Evolutionary conservation across 2,329 filamentous ascomycete genomes (phyloP), one percentile per base, ranked within the genome.

Genomic region (Claviceps quebecensis): DNA sequence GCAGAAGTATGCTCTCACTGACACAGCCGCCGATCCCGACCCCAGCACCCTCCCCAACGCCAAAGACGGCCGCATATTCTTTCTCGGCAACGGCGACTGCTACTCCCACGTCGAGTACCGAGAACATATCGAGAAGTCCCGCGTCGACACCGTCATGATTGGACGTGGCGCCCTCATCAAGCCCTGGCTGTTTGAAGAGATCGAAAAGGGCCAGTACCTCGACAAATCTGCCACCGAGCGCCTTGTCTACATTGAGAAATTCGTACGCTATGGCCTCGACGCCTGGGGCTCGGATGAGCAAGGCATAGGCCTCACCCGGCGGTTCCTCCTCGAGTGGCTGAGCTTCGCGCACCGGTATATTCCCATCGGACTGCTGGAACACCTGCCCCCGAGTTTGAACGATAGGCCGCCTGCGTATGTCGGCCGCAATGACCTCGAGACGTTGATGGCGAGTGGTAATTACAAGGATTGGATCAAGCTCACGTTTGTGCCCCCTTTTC

Each of bases 391-490:
- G 0, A 84, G 76, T 59, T 78, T 98, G 49, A 89, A 96, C 61
- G 91, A 98, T 65, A 76, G 93, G 19, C 87, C 93, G 47, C 91
- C 91, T 5, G 80, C 81, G 45, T 98, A 86, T 64, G 78, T 74
- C 59, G 90, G 91, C 19, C 76, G 93, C 53, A 84, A 93, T 67
- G 93, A 98, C 50, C 68, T 98, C 63, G 93, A 98, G 76, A 95
- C 87, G n/a, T 71, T 98, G 57, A 76, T 98, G 69, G 84, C 83
- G 14, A 96, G 89, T 68, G 80, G 81, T 56, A 89, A 97, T 68
- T 96, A 95, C 71, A 86, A 84, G 70, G 93, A 98, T 67, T 98
- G 93, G 93, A 89, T 98, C 66, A 97, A 95, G 73, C 94, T 98
- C 61, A 94, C 84, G 89, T 93, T 78, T 66, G 81, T 74, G 19